Evolutionary conservation across 371 early-diverging fungal genomes (phyloP), one percentile per base, ranked within the genome.

Genomic region (Basidiobolus meristosporus): DNA sequence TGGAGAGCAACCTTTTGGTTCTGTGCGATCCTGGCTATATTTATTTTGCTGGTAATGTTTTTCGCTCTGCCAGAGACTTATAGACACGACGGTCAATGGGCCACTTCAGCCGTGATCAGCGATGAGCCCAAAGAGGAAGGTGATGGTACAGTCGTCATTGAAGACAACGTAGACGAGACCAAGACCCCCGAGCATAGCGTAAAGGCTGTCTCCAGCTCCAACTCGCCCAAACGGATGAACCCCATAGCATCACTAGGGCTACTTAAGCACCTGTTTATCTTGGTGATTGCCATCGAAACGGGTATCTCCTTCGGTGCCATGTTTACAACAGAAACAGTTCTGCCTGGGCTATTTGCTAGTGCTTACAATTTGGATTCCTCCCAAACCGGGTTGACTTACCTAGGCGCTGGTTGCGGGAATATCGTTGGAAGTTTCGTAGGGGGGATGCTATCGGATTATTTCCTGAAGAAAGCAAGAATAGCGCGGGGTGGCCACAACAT

Each of bases 1-100:
- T 82, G 82, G 82, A 52, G 67, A 10, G 63, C 59, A 45, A 71
- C 70, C 21, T 77, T 77, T 47, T 77, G 73, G 65, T 47, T 65
- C 29, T 50, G 76, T 41, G 51, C 73, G 0, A 61, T 54, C 14
- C 53, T 72, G 52, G 70, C 73, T 20, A 65, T 55, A 2, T 11
- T 69, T 1, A 56, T 70, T 18, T 49, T 71, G 14, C n/a, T 73
- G 1, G 45, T 74, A n/a, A 62, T 70, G 23, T 21, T 72, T 17
- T 61, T 75, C 40, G 62, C 67, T 31, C 42, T 80, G 39, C 77
- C 80, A 6, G 83, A 82, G 40, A 80, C 81, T 0, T 4, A 3
- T 36, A 46, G 10, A 11, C 19, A 23, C 4, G 39, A 17, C 4
- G 9, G 44, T 5, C 41, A 43, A n/a, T n/a, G n/a, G n/a, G n/a